Evolutionary conservation across 176 grass and related monocot genomes (phyloP).

Genomic region (Puya raimondii): DNA sequence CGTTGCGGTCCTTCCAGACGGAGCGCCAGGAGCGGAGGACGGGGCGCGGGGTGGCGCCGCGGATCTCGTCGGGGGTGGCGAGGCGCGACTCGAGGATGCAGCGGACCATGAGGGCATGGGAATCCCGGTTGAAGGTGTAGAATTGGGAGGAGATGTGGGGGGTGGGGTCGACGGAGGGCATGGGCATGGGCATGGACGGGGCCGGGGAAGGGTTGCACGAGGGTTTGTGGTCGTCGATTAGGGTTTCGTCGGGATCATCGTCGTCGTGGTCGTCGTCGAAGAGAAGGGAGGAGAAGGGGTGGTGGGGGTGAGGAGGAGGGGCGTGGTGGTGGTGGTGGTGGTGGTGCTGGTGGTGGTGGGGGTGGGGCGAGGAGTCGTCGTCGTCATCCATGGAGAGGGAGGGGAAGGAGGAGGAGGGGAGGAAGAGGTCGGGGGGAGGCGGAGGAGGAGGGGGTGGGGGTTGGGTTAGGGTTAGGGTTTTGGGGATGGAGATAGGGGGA

Average conservation of each 20-base stretch:
- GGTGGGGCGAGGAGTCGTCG: slow-evolving; percentile 51
- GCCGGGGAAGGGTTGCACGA: slow-evolving; percentile 20
- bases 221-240: slow-evolving; percentile 18
- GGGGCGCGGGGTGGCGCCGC: slow-evolving; percentile 49
- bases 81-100: slow-evolving; percentile 64
- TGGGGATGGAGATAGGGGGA: slow-evolving; percentile 26
- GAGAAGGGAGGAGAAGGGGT: slow-evolving; percentile 27
- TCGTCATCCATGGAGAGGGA: slow-evolving; percentile 45
- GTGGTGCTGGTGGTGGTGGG: slow-evolving; percentile 31
- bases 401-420: slow-evolving; percentile 32
- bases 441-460: slow-evolving; percentile 19
- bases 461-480: slow-evolving; percentile 45
- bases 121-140: slow-evolving; percentile 82
- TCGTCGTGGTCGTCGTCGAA: slow-evolving; percentile 26
- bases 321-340: slow-evolving; percentile 24
- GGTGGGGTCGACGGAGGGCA: slow-evolving; percentile 44
- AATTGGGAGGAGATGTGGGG: slow-evolving; percentile 97
- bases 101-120: slow-evolving; percentile 76
- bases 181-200: not conserved
- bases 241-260: slow-evolving; percentile 19
- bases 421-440: slow-evolving; percentile 20
- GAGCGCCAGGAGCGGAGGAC: slow-evolving; percentile 88
- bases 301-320: slow-evolving; percentile 7
- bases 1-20: slow-evolving; percentile 99
- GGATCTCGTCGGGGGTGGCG: slow-evolving; percentile 67